Evolutionary conservation across 2,329 filamentous ascomycete genomes (phyloP), one percentile per base, ranked within the genome.

Genomic region (Lasiodiplodia citricola): DNA sequence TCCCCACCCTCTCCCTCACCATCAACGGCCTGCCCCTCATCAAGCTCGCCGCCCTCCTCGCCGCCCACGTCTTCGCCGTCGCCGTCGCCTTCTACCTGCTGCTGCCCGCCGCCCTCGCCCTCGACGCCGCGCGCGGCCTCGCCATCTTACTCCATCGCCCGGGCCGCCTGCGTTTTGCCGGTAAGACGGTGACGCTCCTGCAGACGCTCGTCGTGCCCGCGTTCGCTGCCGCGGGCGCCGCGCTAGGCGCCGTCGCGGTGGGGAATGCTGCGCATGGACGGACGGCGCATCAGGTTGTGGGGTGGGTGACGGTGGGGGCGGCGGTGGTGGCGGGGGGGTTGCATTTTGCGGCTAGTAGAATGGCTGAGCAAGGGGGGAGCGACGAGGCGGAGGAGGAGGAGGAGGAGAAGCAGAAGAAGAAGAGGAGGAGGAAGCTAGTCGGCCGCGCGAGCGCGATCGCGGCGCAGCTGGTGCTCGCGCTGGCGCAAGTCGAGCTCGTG

Each of bases 21-120:
- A 51, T 56, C 51, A 55, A 66, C 41, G 51, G 37, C 51, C 38
- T 66, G 23, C 16, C 37, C n/a, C 18, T 37, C 31, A 1, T n/a
- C 18, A 44, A 37, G 2, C 28, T 66, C 4, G 41, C 63, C 21
- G 28, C 21, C 5, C 21, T 66, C 8, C 11, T 66, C 23, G 41
- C 31, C n/a, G 54, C 51, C 14, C 63, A 66, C 51, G 63, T 66
- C 35, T 2, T 50, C 51, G 37, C 38, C 63, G 63, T 66, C 51
- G 51, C 63, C 14, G 14, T 52, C 2, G 63, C 63, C 37, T 44
- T 66, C 51, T 66, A 66, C 63, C 55, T 66, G 37, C 14, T 66
- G 13, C 63, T 66, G 2, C 63, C 63, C n/a, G 37, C n/a, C 23
- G 37, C 51, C 51, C 23, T 66, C 35, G 25, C 51, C 4, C 51